Evolutionary conservation across 139 green algal genomes (phyloP).

Genomic region (Prasinococcaceae sp.): DNA sequence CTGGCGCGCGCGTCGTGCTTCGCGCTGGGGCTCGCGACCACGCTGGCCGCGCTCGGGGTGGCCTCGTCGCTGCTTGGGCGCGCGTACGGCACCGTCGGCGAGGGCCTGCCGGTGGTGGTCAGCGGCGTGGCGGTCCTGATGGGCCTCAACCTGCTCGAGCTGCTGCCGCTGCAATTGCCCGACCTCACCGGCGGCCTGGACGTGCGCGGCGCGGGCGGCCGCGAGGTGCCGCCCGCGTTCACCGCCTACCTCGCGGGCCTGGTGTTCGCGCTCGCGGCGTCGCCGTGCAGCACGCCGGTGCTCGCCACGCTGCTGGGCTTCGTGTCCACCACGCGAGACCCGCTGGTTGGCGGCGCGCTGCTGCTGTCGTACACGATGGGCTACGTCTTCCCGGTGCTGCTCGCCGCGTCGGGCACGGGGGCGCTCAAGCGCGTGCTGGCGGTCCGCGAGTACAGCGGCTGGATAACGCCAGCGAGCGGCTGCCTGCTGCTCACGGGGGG

Average conservation of each 20-base stretch:
- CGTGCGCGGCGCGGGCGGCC: neutral
- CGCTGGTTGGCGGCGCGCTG: slow-evolving; percentile 49
- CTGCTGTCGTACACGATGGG: slow-evolving; percentile 80
- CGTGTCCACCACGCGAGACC: slow-evolving; percentile 45
- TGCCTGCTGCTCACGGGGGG: slow-evolving; percentile 13
- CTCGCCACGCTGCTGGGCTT: slow-evolving; percentile 87
- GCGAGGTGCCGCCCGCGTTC: slow-evolving; percentile 7
- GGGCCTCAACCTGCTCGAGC: slow-evolving; percentile 85
- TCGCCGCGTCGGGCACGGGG: slow-evolving; percentile 68
- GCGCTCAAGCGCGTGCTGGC: slow-evolving; percentile 54
- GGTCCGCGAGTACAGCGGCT: slow-evolving; percentile 53
- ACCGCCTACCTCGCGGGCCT: slow-evolving; percentile 81
- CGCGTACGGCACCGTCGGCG: slow-evolving; percentile 66
- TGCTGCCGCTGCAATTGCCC: slow-evolving; percentile 60
- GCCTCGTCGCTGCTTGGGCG: slow-evolving; percentile 44
- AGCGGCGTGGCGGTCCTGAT: slow-evolving; percentile 66
- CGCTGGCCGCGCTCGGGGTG: slow-evolving; percentile 66
- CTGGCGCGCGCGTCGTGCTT: no score
- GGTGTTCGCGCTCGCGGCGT: slow-evolving; percentile 87
- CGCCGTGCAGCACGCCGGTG: slow-evolving; percentile 86
- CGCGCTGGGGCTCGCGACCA: slow-evolving; percentile 66
- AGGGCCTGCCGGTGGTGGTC: slow-evolving; percentile 15
- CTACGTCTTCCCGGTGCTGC: slow-evolving; percentile 82
- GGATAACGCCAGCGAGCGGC: slow-evolving; percentile 68
- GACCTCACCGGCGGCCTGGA: slow-evolving; percentile 1